These are phyloP conservation scores for Pilasporangium apinafurcum DNA, from an alignment of 352 stramenopile genomes.

Conservation along the genomic window DNA sequence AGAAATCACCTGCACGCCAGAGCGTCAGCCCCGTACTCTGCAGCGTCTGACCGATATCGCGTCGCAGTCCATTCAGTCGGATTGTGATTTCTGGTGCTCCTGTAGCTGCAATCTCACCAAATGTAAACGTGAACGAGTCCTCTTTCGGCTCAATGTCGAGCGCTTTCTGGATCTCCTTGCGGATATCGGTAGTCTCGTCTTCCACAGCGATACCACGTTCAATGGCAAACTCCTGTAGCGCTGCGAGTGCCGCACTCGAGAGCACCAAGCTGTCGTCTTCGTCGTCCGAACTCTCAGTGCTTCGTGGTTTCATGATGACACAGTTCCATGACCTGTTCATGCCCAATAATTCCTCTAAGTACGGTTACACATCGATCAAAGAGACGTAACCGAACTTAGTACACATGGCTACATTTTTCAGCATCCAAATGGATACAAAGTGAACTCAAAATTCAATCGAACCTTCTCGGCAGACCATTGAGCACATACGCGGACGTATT, in stretches of 20 bases:
- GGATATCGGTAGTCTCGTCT: constrained; percentile 26
- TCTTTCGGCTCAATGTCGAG: constrained; percentile 58
- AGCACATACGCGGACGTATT: constrained; percentile 39
- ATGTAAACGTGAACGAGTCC: constrained; percentile 49
- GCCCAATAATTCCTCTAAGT: too few species aligned
- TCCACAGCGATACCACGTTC: constrained; percentile 44
- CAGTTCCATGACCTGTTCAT: too few species aligned
- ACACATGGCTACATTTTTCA: too few species aligned
- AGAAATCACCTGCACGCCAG: constrained; percentile 52
- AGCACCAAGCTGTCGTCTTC: constrained; percentile 37
- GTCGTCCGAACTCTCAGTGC: too few species aligned
- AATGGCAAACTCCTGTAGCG: constrained; percentile 46
- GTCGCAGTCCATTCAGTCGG: constrained; percentile 39
- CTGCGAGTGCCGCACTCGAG: constrained; percentile 30
- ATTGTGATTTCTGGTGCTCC: constrained; percentile 31
- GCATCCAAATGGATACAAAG: too few species aligned
- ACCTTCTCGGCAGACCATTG: constrained; percentile 29
- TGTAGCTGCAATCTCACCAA: constrained; percentile 16
- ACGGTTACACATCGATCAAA: too few species aligned
- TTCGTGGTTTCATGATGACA: too few species aligned
- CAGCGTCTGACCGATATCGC: constrained; percentile 58
- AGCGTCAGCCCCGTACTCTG: constrained; percentile 56
- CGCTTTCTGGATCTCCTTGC: constrained; percentile 47
- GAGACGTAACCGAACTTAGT: too few species aligned
- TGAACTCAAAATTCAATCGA: too few species aligned